Conservation (phyloP, 2,329 filamentous ascomycete species). For the Elsinoe fawcettii region DNA sequence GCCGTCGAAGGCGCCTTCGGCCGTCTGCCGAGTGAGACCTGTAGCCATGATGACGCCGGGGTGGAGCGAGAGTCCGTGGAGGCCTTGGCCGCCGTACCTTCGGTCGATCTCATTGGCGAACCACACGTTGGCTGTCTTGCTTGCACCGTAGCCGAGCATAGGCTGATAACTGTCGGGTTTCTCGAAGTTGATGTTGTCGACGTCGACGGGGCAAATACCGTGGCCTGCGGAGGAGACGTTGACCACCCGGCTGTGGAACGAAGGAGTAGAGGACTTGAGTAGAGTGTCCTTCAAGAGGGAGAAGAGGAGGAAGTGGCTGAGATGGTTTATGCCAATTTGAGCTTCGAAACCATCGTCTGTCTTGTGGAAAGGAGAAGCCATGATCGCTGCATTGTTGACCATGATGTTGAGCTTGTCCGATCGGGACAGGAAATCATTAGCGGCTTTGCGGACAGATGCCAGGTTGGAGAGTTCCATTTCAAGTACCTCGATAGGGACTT, state of each 20-base stretch:
- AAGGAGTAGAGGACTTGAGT: slow-evolving; percentile 32
- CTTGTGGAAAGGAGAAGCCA: slow-evolving; percentile 30
- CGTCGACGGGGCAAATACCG: slow-evolving; percentile 15
- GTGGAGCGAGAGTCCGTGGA: slow-evolving; percentile 41
- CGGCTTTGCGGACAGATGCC: slow-evolving; percentile 28
- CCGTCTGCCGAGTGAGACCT: slow-evolving; percentile 17
- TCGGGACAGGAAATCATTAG: slow-evolving; percentile 27
- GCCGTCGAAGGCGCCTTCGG: slow-evolving; percentile 14
- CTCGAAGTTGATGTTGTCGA: slow-evolving; percentile 30
- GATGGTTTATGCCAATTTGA: slow-evolving; percentile 48
- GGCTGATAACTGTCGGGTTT: slow-evolving; percentile 21
- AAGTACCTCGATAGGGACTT: slow-evolving; percentile 20
- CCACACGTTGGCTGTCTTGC: slow-evolving; percentile 47
- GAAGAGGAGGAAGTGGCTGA: slow-evolving; percentile 49
- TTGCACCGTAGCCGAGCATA: slow-evolving; percentile 38
- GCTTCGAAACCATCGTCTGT: slow-evolving; percentile 43
- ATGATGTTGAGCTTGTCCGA: slow-evolving; percentile 34
- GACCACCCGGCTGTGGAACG: slow-evolving; percentile 43
- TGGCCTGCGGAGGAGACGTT: slow-evolving; percentile 41
- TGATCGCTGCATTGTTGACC: slow-evolving; percentile 42
- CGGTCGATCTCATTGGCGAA: slow-evolving; percentile 48
- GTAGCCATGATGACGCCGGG: slow-evolving; percentile 38
- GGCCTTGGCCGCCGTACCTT: slow-evolving; percentile 36
- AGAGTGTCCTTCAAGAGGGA: slow-evolving; percentile 42
- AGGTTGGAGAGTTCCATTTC: slow-evolving; percentile 29